A percentile compares a stretch with the other conserved stretches of the same genome.
Conservation (phyloP, 352 stramenopile species). For the Phytophthora ohioensis region DNA sequence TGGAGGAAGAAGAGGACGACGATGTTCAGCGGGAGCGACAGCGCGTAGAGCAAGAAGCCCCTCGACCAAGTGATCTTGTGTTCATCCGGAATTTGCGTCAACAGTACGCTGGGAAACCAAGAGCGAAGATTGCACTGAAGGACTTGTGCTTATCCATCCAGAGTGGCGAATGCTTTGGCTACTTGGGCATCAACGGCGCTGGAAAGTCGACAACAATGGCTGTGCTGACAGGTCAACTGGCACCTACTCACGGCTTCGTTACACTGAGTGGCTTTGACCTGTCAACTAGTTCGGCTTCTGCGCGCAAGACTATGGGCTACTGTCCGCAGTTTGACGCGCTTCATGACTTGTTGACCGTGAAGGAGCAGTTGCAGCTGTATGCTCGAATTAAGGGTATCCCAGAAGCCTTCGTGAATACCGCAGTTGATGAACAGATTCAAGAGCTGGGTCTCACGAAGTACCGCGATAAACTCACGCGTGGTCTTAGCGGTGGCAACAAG, state of each 20-base stretch:
- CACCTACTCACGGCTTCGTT: constrained; percentile 59
- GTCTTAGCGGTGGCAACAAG: constrained; percentile 78
- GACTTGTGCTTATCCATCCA: constrained; percentile 80
- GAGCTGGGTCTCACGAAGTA: constrained; percentile 66
- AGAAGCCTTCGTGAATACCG: constrained; percentile 35
- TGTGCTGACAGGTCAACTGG: constrained; percentile 67
- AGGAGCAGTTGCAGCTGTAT: constrained; percentile 93
- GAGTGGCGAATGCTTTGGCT: constrained; percentile 85
- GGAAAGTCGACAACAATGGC: constrained; percentile 89
- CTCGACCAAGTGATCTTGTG: constrained; percentile 36
- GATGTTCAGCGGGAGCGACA: constrained; percentile 54
- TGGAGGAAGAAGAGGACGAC: constrained; percentile 49
- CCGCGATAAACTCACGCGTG: constrained; percentile 59
- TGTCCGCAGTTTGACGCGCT: constrained; percentile 96
- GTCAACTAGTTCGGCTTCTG: constrained; percentile 36
- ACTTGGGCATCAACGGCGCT: constrained; percentile 91
- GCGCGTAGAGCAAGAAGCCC: constrained; percentile 34
- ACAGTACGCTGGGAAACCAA: constrained; percentile 87
- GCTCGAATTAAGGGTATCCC: constrained; percentile 87
- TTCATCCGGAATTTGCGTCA: constrained; percentile 61
- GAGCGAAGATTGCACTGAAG: constrained; percentile 63
- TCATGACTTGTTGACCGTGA: constrained; percentile 93
- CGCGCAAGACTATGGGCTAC: constrained; percentile 80
- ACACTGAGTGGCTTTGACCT: constrained; percentile 60
- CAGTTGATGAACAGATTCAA: constrained; percentile 67